Evolutionary conservation across 768 basidiomycete species (phyloP), one percentile per base, ranked within the genome.

Genomic region (Kwoniella sp.): DNA sequence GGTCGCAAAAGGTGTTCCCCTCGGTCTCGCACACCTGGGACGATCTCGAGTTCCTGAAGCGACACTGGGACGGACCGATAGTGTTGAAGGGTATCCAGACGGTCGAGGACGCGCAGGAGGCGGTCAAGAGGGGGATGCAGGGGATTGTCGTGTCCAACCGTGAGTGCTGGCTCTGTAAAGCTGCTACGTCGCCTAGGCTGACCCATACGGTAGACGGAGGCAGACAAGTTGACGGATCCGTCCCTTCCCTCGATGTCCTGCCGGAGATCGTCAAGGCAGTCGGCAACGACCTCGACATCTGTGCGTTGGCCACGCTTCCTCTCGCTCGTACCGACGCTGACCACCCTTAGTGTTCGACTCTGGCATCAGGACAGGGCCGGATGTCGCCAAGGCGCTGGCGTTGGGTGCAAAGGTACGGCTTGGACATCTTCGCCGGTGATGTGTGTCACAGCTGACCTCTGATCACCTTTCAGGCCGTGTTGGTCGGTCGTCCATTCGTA

Each of bases 351-450:
- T 55, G 11, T 88, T 88, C 83, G 41, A 81, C 67, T 80, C 78
- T n/a, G 88, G 89, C 6, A 84, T 91, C 53, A 82, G 89, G 1
- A 50, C 46, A 22, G 89, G 88, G 11, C 80, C 82, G 38, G 89
- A 92, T 58, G 81, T 90, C 45, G 78, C 80, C 72, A 81, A 82
- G 71, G 89, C 89, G 0, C 73, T 91, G 26, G 88, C 88, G 1
- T 77, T 91, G 0, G 89, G 89, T 37, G 89, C 89, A 8, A 84
- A 91, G n/a, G n/a, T n/a, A n/a, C n/a, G n/a, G n/a, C n/a, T n/a
- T n/a, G n/a, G n/a, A n/a, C n/a, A n/a, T n/a, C n/a, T n/a, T n/a
- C n/a, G n/a, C n/a, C n/a, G n/a, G n/a, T n/a, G n/a, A n/a, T n/a
- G n/a, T n/a, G n/a, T n/a, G n/a, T n/a, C n/a, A n/a, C n/a, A n/a